Evolutionary conservation across 768 basidiomycete species (phyloP).

Genomic region (Myochromella boudieri): DNA sequence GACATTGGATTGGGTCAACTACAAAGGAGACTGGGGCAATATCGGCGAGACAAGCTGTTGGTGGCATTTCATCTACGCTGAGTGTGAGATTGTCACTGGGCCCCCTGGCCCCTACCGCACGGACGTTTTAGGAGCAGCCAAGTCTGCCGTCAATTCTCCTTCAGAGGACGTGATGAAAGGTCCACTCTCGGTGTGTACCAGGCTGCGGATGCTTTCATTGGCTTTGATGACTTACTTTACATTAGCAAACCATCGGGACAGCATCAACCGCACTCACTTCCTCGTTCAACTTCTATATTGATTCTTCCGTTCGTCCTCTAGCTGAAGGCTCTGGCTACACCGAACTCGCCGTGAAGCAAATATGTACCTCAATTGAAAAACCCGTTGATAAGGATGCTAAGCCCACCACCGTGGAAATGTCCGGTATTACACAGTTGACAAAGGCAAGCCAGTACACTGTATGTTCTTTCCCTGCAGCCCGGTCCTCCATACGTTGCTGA

Average conservation of each 20-base stretch:
- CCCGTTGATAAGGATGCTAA: not conserved
- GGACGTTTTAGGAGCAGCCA: conserved; percentile 14
- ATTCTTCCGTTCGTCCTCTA: not conserved
- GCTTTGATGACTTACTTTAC: not conserved
- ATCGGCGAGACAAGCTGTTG: conserved; percentile 16
- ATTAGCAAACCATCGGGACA: conserved; percentile 17
- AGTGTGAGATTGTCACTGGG: conserved; percentile 16
- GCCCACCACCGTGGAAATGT: conserved; percentile 1
- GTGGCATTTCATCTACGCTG: conserved; percentile 16
- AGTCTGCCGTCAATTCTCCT: not conserved
- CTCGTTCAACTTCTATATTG: conserved; percentile 15
- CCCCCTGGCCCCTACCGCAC: conserved; percentile 16
- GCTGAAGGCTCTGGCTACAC: conserved; percentile 4
- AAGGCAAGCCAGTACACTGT: conserved; percentile 12
- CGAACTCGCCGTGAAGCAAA: conserved; percentile 12
- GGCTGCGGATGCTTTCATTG: not conserved
- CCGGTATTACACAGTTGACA: conserved; percentile 2
- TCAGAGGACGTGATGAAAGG: conserved; percentile 4
- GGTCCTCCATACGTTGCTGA: not conserved
- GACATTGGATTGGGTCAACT: conserved; percentile 17
- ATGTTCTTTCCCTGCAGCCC: not conserved
- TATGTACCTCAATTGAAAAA: conserved; percentile 7
- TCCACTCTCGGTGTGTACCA: conserved; percentile 13
- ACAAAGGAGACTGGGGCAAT: conserved; percentile 19
- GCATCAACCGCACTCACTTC: conserved; percentile 10